These are phyloP conservation scores for Delitschia confertaspora DNA, from an alignment of 495 filamentous ascomycete genomes.

Conservation along the genomic window DNA sequence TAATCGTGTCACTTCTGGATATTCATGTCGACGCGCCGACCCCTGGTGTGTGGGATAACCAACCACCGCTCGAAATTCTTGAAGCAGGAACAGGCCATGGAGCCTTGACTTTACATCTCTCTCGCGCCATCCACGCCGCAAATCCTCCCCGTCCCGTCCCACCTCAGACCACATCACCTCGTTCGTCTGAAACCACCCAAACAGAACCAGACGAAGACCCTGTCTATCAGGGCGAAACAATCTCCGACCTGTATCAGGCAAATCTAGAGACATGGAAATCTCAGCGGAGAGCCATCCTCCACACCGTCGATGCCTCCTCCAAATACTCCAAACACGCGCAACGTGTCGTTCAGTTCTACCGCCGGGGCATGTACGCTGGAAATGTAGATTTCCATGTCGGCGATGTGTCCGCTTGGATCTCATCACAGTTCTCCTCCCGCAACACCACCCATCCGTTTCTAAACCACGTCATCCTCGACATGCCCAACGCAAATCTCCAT, in stretches of 20 bases:
- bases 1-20: conserved; percentile 67
- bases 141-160: conserved; percentile 42
- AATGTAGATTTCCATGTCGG: conserved; percentile 65
- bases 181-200: conserved; percentile 22
- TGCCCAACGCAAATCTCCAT: conserved; percentile 52
- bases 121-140: conserved; percentile 65
- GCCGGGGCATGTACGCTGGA: conserved; percentile 56
- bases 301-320: conserved; percentile 56
- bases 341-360: conserved; percentile 53
- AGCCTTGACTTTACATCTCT: conserved; percentile 61
- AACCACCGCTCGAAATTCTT: conserved; percentile 53
- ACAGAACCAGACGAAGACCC: conserved; percentile 18
- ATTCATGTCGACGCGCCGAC: conserved; percentile 48
- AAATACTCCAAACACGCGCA: conserved; percentile 53
- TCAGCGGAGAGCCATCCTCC: conserved; percentile 55
- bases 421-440: conserved; percentile 28
- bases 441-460: conserved; percentile 47
- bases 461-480: conserved; percentile 58
- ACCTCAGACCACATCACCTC: conserved; percentile 2
- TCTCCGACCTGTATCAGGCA: conserved; percentile 13
- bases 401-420: conserved; percentile 54
- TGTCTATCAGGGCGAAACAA: conserved; percentile 16
- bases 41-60: conserved; percentile 23
- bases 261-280: conserved; percentile 38
- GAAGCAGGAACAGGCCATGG: conserved; percentile 78